Evolutionary conservation across 2,329 filamentous ascomycete genomes (phyloP), one percentile per base, ranked within the genome.

Genomic region (Rhexocercosporidium sp.): DNA sequence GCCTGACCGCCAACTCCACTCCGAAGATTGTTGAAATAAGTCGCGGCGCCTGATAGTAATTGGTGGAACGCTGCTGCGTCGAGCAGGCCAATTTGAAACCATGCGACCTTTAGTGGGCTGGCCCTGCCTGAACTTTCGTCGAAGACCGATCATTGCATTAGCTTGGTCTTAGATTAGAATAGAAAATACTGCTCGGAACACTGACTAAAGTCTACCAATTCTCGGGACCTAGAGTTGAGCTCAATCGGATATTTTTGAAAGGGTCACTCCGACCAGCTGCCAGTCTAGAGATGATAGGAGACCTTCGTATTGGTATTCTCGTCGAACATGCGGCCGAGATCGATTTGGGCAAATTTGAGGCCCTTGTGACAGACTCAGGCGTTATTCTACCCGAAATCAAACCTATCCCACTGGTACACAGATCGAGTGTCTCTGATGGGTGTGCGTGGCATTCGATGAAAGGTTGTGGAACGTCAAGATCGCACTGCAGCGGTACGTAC

Each of bases 1-100:
- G 20, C 54, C 14, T 39, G 20, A 4, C 22, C 12, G 3, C 54
- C 34, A 41, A 27, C 34, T 25, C 54, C 34, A 16, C 41, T 9
- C 16, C 31, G 34, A 57, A 57, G 54, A 20, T 57, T 41, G 6
- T 57, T 57, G 54, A 57, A 57, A 41, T 57, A 57, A 4, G 31
- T 57, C 34, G 54, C 54, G 4, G 54, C 54, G 22, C 54, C 34
- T 57, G 54, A 39, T 1, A 57, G 27, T 20, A 57, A 41, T 41
- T 57, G 54, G 54, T 57, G 54, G 34, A 57, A 57, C 20, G 54
- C n/a, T 39, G 54, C 54, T 27, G 54, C 31, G 41, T 57, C 34
- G 1, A 57, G 54, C 22, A 57, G 22, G 20, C 31, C 11, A 14
- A 57, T 57, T 25, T 57, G 34, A 37, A 57, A 57, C 34, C 54